Conservation (phyloP, 225 moss, liverwort and hornwort genomes). For the Takakia lepidozioides region DNA sequence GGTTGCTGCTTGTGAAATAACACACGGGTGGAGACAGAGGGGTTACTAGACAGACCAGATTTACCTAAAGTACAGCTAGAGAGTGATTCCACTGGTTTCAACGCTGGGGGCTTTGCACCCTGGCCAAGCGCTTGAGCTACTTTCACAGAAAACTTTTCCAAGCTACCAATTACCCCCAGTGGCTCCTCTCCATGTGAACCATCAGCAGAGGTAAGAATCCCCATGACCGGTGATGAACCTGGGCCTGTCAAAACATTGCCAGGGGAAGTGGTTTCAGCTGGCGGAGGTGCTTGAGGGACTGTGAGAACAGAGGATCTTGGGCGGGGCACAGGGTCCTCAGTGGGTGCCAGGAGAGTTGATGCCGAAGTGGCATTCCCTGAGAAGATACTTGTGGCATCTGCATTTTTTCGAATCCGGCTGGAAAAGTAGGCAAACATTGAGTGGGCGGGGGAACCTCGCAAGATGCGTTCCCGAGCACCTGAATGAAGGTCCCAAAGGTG, state of each 20-base stretch:
- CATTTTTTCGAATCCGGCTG: constrained; percentile 1
- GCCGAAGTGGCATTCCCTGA: constrained; percentile 8
- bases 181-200: neutral
- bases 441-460: constrained; percentile 8
- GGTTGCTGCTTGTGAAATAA: constrained; percentile 7
- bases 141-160: constrained; percentile 7
- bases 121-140: constrained; percentile 6
- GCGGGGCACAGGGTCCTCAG: constrained; percentile 1
- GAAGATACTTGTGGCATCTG: constrained; percentile 6
- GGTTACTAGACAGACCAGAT: neutral
- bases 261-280: constrained; percentile 1
- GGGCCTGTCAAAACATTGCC: neutral
- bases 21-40: neutral
- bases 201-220: neutral
- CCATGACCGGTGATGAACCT: neutral
- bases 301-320: neutral
- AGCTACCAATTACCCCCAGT: constrained; percentile 4
- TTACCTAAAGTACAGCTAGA: neutral
- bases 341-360: constrained; percentile 6
- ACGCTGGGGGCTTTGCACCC: constrained; percentile 1
- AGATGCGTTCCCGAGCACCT: constrained; percentile 9
- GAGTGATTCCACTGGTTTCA: neutral
- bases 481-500: constrained; percentile 12
- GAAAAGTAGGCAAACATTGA: constrained; percentile 6
- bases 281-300: neutral